Evolutionary conservation across 352 stramenopile genomes (phyloP).

Genomic region (Phytophthora colocasiae): DNA sequence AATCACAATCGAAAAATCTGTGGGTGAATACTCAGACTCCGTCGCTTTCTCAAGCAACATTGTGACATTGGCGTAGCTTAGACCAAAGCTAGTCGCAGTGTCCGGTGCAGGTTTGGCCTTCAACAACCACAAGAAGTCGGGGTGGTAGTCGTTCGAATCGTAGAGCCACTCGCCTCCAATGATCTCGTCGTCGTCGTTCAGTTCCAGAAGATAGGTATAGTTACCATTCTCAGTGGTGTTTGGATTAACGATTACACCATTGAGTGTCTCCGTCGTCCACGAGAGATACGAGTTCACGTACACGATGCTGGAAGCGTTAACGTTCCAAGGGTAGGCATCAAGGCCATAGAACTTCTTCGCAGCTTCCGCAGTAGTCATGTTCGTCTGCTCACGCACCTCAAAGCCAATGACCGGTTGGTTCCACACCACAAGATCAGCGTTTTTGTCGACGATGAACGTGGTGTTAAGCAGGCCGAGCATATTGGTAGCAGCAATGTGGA

Average conservation of each 20-base stretch:
- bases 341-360: slow-evolving; percentile 9
- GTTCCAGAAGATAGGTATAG: slow-evolving; percentile 30
- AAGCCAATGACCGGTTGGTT: slow-evolving; percentile 55
- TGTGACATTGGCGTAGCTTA: slow-evolving; percentile 31
- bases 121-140: slow-evolving; percentile 37
- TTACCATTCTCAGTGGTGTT: neutral
- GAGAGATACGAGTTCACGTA: neutral
- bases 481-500: slow-evolving; percentile 47
- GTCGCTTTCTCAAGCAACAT: slow-evolving; percentile 20
- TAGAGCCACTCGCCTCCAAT: slow-evolving; percentile 38
- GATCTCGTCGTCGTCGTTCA: slow-evolving; percentile 31
- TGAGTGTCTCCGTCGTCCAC: neutral
- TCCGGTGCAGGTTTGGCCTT: slow-evolving; percentile 13
- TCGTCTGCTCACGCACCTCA: slow-evolving; percentile 30
- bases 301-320: neutral
- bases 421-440: slow-evolving; percentile 43
- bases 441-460: slow-evolving; percentile 47
- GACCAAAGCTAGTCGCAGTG: slow-evolving; percentile 28
- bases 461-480: slow-evolving; percentile 39
- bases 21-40: neutral
- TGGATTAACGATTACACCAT: neutral
- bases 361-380: slow-evolving; percentile 29
- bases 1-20: no score
- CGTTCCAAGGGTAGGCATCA: neutral
- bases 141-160: slow-evolving; percentile 31